phyloP scores from a whole-genome alignment of 2,329 filamentous ascomycete species.

The Chalaropsis ovoidea region DNA sequence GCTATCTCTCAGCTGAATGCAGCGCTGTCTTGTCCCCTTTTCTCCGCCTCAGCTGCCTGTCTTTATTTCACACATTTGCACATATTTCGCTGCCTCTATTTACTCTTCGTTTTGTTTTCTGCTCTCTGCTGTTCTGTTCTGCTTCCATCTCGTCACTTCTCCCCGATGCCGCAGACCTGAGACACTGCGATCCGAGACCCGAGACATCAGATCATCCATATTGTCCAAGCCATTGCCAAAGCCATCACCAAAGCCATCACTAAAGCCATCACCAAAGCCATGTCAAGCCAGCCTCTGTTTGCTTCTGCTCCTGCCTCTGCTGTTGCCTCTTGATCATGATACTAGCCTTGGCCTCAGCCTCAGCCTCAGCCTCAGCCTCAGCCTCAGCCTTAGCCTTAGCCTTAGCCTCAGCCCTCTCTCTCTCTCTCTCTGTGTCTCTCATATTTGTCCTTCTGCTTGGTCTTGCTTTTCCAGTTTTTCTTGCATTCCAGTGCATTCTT shows the following conservation, averaged over 20 bases:
- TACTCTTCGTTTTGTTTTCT: not conserved
- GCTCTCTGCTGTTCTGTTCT: not conserved
- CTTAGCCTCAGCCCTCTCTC: not conserved
- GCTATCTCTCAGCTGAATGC: not conserved
- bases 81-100: not conserved
- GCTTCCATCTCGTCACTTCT: not conserved
- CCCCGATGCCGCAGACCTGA: not conserved
- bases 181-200: constrained; percentile 10
- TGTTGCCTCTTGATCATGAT: not conserved
- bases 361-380: no score
- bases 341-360: not conserved
- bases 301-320: not conserved
- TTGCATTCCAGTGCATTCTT: not conserved
- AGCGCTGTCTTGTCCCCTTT: not conserved
- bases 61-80: not conserved
- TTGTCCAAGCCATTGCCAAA: not conserved
- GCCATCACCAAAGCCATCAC: not conserved
- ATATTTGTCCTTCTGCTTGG: no score
- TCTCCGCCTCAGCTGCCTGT: not conserved
- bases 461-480: no score
- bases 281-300: not conserved
- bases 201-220: not conserved
- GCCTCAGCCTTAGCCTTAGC: no score
- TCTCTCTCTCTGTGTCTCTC: not conserved
- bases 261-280: not conserved